A percentile compares a stretch with the other conserved stretches of the same genome.
phyloP scores from a whole-genome alignment of 116 monocot genomes.

The Posidonia oceanica region DNA sequence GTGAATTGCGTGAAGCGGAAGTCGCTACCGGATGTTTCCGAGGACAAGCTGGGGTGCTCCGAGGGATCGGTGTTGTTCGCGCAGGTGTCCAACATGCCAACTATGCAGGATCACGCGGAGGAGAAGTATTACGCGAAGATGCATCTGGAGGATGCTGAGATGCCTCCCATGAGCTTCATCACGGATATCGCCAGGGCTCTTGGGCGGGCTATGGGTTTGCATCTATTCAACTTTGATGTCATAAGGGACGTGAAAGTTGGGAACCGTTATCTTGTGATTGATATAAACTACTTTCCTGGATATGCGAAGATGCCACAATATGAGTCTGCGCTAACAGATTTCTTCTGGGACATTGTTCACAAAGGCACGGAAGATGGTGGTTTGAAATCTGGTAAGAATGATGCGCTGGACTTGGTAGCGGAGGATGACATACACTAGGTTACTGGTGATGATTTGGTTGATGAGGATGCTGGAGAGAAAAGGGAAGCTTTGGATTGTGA shows the following conservation, averaged over 20 bases:
- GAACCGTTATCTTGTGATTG: slow-evolving; percentile 75
- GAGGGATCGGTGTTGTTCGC: slow-evolving; percentile 66
- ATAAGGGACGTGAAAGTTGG: slow-evolving; percentile 71
- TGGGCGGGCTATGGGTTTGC: slow-evolving; percentile 45
- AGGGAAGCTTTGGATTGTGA: too few species aligned
- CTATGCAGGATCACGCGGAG: slow-evolving; percentile 7
- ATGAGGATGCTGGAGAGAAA: too few species aligned
- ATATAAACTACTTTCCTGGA: slow-evolving; percentile 97
- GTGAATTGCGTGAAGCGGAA: slow-evolving; percentile 73
- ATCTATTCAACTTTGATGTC: slow-evolving; percentile 88
- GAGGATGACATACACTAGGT: background rate
- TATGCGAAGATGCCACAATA: slow-evolving; percentile 86
- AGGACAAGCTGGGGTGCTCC: slow-evolving; percentile 14
- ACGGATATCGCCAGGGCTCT: slow-evolving; percentile 64
- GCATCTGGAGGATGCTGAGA: slow-evolving; percentile 44
- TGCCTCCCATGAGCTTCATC: slow-evolving; percentile 65
- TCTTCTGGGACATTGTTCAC: slow-evolving; percentile 47
- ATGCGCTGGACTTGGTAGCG: background rate
- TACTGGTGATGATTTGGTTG: background rate
- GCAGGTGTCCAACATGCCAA: slow-evolving; percentile 61
- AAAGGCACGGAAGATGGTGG: background rate
- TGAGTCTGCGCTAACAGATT: slow-evolving; percentile 65
- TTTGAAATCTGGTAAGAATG: background rate
- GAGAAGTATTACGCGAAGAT: slow-evolving; percentile 29
- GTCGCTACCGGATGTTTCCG: slow-evolving; percentile 67